Percentiles rank a stretch among this genome's conserved stretches.
Evolutionary conservation across 2,329 filamentous ascomycete genomes (phyloP).

Genomic region (Phaeomoniella chlamydospora): DNA sequence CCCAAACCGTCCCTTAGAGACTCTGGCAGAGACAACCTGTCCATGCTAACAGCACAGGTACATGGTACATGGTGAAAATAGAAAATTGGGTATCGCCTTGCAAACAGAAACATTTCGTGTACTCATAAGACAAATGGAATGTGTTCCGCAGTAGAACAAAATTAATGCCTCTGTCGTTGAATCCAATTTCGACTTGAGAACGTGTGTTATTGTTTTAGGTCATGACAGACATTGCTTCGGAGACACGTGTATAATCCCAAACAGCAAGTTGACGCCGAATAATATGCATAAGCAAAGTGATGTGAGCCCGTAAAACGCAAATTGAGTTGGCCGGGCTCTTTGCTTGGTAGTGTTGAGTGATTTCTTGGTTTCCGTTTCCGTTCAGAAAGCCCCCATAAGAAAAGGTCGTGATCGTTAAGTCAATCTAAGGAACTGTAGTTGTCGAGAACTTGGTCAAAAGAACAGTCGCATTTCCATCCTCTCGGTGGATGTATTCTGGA

Average conservation of each 20-base stretch:
- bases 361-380: background rate
- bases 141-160: background rate
- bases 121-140: background rate
- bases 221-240: background rate
- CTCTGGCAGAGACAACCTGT: background rate
- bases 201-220: background rate
- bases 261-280: background rate
- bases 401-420: background rate
- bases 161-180: background rate
- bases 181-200: background rate
- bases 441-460: background rate
- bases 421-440: background rate
- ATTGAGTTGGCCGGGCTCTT: background rate
- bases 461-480: slow-evolving; percentile 12
- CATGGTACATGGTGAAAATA: background rate
- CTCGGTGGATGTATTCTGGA: slow-evolving; percentile 8
- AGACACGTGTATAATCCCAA: background rate
- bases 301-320: background rate
- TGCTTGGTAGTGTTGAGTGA: background rate
- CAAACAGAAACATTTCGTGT: background rate
- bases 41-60: background rate
- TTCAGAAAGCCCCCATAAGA: no score
- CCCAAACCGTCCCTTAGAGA: background rate
- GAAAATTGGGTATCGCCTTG: background rate
- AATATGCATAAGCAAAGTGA: background rate